A percentile compares a stretch with the other conserved stretches of the same genome.
Evolutionary conservation across 2,329 filamentous ascomycete genomes (phyloP).

Genomic region (Cryphonectria radicalis): DNA sequence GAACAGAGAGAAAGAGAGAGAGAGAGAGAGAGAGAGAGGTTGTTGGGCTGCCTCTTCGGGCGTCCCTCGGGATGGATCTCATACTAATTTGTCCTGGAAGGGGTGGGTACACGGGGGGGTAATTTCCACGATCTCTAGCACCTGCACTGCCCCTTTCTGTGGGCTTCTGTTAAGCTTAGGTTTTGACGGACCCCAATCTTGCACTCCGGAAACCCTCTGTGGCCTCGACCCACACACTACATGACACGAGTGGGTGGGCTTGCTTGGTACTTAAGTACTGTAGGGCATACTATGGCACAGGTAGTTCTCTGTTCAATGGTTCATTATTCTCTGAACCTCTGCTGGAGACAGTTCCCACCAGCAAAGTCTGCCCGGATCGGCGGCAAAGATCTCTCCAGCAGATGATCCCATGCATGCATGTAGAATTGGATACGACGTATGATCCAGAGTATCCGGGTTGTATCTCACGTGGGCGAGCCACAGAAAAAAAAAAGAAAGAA

Average conservation of each 20-base stretch:
- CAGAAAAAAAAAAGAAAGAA: not conserved
- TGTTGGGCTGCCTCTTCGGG: not conserved
- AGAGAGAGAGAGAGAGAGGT: not conserved
- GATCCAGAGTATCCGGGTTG: no score
- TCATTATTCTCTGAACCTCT: no score
- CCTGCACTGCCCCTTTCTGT: not conserved
- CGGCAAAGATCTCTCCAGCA: not conserved
- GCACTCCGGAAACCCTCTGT: not conserved
- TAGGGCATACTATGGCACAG: no score
- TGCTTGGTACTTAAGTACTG: no score
- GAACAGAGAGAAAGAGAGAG: no score
- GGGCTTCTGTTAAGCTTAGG: constrained; percentile 13
- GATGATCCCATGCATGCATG: not conserved
- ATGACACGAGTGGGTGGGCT: not conserved
- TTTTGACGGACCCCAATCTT: not conserved
- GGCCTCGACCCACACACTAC: not conserved
- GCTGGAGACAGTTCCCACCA: not conserved
- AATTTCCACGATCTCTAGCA: constrained; percentile 7
- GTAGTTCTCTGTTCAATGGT: no score
- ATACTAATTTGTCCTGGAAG: not conserved
- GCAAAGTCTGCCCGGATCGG: not conserved
- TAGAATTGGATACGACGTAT: not conserved
- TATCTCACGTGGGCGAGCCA: not conserved
- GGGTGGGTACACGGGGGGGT: not conserved
- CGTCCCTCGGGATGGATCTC: not conserved